phyloP scores from a whole-genome alignment of 495 filamentous ascomycete genomes.

The Podospora pseudocomata region DNA sequence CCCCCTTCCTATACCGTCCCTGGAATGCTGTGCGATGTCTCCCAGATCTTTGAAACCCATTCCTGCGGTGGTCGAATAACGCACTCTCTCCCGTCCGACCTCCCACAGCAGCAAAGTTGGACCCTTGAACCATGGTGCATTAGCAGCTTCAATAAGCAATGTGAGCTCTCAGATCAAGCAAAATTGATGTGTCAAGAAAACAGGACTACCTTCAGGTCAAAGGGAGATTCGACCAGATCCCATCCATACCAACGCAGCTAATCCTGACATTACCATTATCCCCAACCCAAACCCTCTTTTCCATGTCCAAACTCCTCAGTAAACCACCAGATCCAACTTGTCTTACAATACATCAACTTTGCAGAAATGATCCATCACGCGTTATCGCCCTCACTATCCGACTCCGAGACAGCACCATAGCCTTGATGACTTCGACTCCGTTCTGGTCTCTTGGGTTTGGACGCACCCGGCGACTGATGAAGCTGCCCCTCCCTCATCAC shows the following conservation, averaged over 20 bases:
- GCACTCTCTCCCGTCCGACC: not conserved
- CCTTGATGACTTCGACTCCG: not conserved
- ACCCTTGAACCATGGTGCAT: not conserved
- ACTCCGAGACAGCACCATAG: not conserved
- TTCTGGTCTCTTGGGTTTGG: not conserved
- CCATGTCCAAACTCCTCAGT: not conserved
- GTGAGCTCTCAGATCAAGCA: not conserved
- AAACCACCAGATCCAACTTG: not conserved
- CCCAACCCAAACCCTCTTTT: not conserved
- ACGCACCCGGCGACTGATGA: not conserved
- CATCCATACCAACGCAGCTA: not conserved
- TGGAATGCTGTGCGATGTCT: not conserved
- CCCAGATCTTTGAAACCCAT: not conserved
- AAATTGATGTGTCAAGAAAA: not conserved
- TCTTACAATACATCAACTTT: not conserved
- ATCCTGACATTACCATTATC: not conserved
- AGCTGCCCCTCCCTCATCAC: conserved; percentile 17
- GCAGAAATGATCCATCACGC: not conserved
- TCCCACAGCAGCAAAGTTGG: not conserved
- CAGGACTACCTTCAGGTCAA: not conserved
- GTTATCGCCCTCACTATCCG: not conserved
- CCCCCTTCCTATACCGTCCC: not conserved
- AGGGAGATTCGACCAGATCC: not conserved
- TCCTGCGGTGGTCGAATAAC: no score
- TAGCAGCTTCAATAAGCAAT: not conserved